A percentile compares a stretch with the other conserved stretches of the same genome.
Conservation (phyloP, 768 basidiomycete genomes). For the Leccinum subgranulosum region DNA sequence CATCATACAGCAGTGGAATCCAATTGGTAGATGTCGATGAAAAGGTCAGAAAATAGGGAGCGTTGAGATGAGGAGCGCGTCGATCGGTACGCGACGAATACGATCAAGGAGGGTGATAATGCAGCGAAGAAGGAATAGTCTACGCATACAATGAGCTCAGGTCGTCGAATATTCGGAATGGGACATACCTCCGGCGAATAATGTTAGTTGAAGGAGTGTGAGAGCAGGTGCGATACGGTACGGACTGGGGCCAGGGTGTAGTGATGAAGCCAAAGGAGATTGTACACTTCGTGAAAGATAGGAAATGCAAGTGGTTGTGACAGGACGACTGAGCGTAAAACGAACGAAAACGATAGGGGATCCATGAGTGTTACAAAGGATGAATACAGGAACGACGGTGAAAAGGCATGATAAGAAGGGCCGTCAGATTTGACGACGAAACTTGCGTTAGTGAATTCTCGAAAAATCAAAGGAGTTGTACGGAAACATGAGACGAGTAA, state of each 20-base stretch:
- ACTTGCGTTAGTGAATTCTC: background rate
- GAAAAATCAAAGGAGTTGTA: background rate
- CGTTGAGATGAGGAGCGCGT: background rate
- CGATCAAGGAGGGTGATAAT: constrained; percentile 5
- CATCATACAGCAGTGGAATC: background rate
- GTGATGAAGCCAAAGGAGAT: background rate
- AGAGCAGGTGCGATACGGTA: background rate
- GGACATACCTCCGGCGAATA: constrained; percentile 15
- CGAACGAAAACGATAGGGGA: constrained; percentile 5
- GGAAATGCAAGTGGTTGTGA: background rate
- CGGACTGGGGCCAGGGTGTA: background rate
- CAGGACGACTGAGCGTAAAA: background rate
- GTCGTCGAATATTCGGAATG: background rate
- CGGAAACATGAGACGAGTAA: constrained; percentile 1
- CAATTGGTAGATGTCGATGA: background rate
- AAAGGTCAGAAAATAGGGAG: constrained; percentile 1
- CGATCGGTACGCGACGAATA: background rate
- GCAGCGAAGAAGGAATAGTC: background rate
- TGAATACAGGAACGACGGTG: constrained; percentile 3
- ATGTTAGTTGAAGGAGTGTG: constrained; percentile 11
- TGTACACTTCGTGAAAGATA: background rate
- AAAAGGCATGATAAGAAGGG: background rate
- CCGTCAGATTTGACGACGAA: background rate
- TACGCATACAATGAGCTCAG: background rate
- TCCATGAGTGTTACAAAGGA: background rate